Conservation (phyloP, 2,329 filamentous ascomycete genomes). For the Diatrype stigma region DNA sequence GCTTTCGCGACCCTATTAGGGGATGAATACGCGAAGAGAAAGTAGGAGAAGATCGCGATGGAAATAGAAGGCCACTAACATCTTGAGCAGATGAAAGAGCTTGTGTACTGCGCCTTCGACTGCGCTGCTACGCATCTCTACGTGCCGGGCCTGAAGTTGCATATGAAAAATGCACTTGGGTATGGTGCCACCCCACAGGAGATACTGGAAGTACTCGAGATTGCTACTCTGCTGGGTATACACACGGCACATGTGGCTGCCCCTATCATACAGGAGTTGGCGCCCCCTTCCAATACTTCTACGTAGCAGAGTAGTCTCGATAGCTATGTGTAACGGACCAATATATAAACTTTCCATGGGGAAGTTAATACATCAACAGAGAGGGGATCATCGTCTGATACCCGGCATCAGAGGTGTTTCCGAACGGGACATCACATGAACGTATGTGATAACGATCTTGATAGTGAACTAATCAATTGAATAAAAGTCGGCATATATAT, state of each 20-base stretch:
- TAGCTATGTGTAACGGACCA: too few relatives aligned
- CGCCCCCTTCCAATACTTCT: background rate
- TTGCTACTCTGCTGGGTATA: slow-evolving; percentile 31
- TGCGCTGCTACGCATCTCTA: slow-evolving; percentile 44
- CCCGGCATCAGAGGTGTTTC: too few relatives aligned
- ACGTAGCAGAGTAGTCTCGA: background rate
- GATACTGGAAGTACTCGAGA: slow-evolving; percentile 44
- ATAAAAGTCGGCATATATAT: too few relatives aligned
- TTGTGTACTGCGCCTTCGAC: slow-evolving; percentile 46
- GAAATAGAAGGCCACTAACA: too few relatives aligned
- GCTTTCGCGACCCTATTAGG: background rate
- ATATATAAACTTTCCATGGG: too few relatives aligned
- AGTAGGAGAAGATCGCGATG: too few relatives aligned
- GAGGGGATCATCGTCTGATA: too few relatives aligned
- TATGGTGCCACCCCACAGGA: slow-evolving; percentile 42
- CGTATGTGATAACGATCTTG: too few relatives aligned
- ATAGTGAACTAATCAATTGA: too few relatives aligned
- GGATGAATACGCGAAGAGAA: too few relatives aligned
- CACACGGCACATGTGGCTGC: slow-evolving; percentile 27
- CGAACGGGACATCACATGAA: too few relatives aligned
- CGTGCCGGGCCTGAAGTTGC: slow-evolving; percentile 40
- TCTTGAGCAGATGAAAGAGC: slow-evolving; percentile 33
- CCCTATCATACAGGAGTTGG: slow-evolving; percentile 23
- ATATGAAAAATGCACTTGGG: slow-evolving; percentile 43
- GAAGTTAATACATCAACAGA: too few relatives aligned